These are phyloP conservation scores for Jacaranda copaia DNA, from an alignment of 257 asterid genomes.

Conservation along the genomic window DNA sequence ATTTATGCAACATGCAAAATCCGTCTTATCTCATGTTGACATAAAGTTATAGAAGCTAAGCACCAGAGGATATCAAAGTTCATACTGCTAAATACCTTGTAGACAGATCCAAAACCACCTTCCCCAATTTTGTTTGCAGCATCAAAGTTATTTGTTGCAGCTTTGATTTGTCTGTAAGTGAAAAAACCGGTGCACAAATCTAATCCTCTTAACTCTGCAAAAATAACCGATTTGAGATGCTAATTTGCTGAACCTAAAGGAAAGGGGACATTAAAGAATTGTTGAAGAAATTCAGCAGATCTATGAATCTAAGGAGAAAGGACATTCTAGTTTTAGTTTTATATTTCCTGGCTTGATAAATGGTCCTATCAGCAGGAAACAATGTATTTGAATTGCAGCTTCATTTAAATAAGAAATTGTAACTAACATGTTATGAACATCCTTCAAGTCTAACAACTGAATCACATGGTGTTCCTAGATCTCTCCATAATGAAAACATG, in stretches of 20 bases:
- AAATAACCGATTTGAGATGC: conserved; percentile 3
- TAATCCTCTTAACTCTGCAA: conserved; percentile 60
- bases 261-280: background rate
- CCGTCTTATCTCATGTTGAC: background rate
- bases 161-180: conserved; percentile 67
- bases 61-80: conserved; percentile 7
- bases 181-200: conserved; percentile 60
- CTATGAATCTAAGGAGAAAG: too few species aligned
- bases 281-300: too few species aligned
- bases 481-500: background rate
- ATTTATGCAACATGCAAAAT: background rate
- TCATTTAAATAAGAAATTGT: too few species aligned
- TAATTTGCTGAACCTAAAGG: background rate
- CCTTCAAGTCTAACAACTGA: too few species aligned
- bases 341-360: too few species aligned
- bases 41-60: background rate
- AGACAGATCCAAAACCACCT: conserved; percentile 79
- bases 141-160: conserved; percentile 62
- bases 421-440: too few species aligned
- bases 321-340: too few species aligned
- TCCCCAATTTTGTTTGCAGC: conserved; percentile 67
- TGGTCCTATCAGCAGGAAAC: too few species aligned
- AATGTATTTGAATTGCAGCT: too few species aligned
- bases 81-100: conserved; percentile 50
- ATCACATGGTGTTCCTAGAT: too few species aligned